These are phyloP conservation scores for Smithsoniella earleae DNA, from an alignment of 163 green algal genomes.

Conservation along the genomic window DNA sequence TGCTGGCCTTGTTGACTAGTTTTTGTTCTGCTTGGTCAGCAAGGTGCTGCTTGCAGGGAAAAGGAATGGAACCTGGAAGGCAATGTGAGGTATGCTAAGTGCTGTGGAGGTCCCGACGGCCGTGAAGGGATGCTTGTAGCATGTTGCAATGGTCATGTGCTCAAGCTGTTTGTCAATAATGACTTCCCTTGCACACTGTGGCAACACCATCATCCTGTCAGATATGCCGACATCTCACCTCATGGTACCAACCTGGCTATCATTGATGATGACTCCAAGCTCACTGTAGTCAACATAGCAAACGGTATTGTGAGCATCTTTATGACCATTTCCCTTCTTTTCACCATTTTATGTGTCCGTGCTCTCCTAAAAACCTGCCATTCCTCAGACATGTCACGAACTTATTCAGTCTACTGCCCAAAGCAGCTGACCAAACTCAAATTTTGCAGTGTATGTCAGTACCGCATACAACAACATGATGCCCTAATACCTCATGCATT, in stretches of 20 bases:
- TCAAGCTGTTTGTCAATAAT: constrained; percentile 72
- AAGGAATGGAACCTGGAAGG: constrained; percentile 66
- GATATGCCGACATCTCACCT: constrained; percentile 63
- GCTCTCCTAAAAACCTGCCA: too few species aligned
- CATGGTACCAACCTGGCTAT: constrained; percentile 61
- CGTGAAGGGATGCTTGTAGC: constrained; percentile 68
- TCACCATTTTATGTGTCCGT: too few species aligned
- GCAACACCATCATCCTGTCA: constrained; percentile 37
- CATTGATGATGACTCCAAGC: constrained; percentile 52
- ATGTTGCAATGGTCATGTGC: constrained; percentile 52
- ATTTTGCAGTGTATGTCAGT: too few species aligned
- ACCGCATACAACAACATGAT: too few species aligned
- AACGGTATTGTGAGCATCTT: neutral
- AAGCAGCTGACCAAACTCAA: too few species aligned
- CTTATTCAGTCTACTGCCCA: too few species aligned
- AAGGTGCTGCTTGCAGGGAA: constrained; percentile 37
- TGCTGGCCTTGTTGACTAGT: neutral
- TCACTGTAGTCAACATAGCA: neutral
- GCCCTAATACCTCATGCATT: too few species aligned
- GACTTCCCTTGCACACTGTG: constrained; percentile 53
- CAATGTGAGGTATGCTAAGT: constrained; percentile 67
- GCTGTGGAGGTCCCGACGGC: constrained; percentile 48
- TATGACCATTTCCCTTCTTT: too few species aligned
- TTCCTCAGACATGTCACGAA: too few species aligned
- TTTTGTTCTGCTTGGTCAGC: neutral